Conservation (phyloP, 768 basidiomycete species). For the Auriscalpium vulgare region DNA sequence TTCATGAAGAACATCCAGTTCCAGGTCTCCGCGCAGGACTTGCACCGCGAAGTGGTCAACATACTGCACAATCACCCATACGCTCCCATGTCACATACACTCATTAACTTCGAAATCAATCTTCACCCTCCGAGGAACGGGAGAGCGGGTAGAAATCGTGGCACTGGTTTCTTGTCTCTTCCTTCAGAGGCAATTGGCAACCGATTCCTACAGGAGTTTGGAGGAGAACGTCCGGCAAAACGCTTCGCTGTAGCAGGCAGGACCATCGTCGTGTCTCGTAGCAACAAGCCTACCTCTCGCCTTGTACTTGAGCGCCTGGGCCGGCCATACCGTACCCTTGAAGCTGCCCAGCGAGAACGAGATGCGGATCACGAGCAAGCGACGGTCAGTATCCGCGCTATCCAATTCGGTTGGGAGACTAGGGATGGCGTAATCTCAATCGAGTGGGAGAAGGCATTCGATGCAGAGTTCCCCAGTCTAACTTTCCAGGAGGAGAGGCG, state of each 20-base stretch:
- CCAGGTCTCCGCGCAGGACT: constrained; percentile 4
- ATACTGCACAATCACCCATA: constrained; percentile 41
- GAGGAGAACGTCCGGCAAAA: constrained; percentile 11
- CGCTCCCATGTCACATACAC: constrained; percentile 19
- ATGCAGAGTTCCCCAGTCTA: constrained; percentile 20
- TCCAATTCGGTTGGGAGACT: constrained; percentile 60
- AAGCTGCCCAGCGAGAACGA: too few relatives aligned
- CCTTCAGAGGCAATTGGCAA: constrained; percentile 33
- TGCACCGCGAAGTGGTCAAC: constrained; percentile 29
- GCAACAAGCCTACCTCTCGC: too few relatives aligned
- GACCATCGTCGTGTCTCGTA: too few relatives aligned
- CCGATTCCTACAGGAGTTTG: constrained; percentile 37
- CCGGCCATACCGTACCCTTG: too few relatives aligned
- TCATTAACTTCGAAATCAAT: constrained; percentile 48
- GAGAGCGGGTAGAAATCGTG: constrained; percentile 23
- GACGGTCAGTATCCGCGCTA: neutral
- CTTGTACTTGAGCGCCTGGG: too few relatives aligned
- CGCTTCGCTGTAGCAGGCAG: too few relatives aligned
- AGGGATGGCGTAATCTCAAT: constrained; percentile 47
- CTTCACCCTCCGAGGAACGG: constrained; percentile 33
- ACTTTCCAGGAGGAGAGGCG: constrained; percentile 34
- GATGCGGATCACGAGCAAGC: too few relatives aligned
- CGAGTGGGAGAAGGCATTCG: constrained; percentile 42
- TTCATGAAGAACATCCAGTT: constrained; percentile 22
- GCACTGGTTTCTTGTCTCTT: constrained; percentile 41